A percentile compares a stretch with the other conserved stretches of the same genome.
Conservation (phyloP, 768 basidiomycete species). For the Neoboletus brunneissimus region DNA sequence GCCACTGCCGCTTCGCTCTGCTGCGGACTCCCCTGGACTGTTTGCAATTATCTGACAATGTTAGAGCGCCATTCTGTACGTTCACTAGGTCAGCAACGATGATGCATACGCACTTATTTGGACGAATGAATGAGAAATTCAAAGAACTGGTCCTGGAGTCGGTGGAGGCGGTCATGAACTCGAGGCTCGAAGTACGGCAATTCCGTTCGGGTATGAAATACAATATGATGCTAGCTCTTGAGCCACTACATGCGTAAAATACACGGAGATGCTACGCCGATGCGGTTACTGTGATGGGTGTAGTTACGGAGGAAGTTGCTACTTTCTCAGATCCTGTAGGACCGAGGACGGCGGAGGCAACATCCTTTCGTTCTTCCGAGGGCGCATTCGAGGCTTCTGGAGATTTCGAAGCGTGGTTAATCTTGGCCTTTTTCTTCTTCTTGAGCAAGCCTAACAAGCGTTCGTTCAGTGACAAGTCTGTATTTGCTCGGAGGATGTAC, state of each 20-base stretch:
- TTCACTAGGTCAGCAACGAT: background rate
- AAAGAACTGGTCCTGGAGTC: background rate
- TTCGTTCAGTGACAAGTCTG: constrained; percentile 16
- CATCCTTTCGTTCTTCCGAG: constrained; percentile 2
- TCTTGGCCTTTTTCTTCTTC: constrained; percentile 72
- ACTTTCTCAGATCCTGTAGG: background rate
- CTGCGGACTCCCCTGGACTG: too few species aligned
- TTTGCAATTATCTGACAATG: too few species aligned
- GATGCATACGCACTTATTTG: background rate
- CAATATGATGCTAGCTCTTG: background rate
- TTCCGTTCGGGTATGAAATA: background rate
- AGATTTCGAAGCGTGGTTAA: constrained; percentile 19
- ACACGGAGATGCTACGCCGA: constrained; percentile 13
- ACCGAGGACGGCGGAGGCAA: background rate
- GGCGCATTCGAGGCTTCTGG: constrained; percentile 24
- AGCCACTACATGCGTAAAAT: background rate
- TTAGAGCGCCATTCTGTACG: too few species aligned
- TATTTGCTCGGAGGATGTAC: constrained; percentile 18
- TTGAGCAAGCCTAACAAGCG: constrained; percentile 60
- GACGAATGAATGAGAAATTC: background rate
- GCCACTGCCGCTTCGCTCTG: too few species aligned
- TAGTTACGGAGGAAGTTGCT: background rate
- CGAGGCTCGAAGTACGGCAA: background rate
- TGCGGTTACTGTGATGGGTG: constrained; percentile 13
- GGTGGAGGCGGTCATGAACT: background rate